Evolutionary conservation across 371 early-diverging fungal species (phyloP), one percentile per base, ranked within the genome.

Genomic region (Mortierella polycephala): DNA sequence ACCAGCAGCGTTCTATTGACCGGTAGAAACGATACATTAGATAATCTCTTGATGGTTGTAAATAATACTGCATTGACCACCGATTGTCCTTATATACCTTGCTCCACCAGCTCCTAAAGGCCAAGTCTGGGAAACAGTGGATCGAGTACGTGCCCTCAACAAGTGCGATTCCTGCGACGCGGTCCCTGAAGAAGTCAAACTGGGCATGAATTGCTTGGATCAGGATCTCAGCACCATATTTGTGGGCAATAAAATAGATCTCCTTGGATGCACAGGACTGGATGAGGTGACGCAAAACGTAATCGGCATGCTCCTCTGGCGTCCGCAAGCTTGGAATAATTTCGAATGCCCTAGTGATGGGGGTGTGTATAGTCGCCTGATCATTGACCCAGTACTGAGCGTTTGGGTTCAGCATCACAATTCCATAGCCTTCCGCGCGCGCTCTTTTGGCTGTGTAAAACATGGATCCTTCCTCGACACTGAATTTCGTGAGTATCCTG

Each of bases 211-310:
- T 59, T 8, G 67, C 51, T 16, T 57, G 54, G 45, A 71, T 55
- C 64, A 75, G 40, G 4, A 64, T 53, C 20, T 75, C 71, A 5
- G 67, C 58, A 11, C 76, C 76, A 41, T 70, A 75, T 46, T 75
- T 70, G 71, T 75, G 71, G 6, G 67, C 76, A 44, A 75, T 71
- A 47, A 75, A 71, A 30, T 51, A 71, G 11, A 75, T 47, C 18
- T 71, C 59, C 11, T 60, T 61, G 1, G 71, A 71, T 13, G 64
- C 52, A 51, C 50, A 46, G 10, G 49, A 70, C 76, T 50, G 54
- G 7, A 75, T 39, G 57, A 70, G 18, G 51, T 67, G 57, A 20
- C 51, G 30, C 8, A 75, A 47, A 8, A 67, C 71, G 18, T 70
- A 75, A 0, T 51, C 62, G 30, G 71, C 76, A 52, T 75, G 76